These are phyloP conservation scores for Tephrocybe sp. DNA, from an alignment of 768 basidiomycete genomes.

Conservation along the genomic window DNA sequence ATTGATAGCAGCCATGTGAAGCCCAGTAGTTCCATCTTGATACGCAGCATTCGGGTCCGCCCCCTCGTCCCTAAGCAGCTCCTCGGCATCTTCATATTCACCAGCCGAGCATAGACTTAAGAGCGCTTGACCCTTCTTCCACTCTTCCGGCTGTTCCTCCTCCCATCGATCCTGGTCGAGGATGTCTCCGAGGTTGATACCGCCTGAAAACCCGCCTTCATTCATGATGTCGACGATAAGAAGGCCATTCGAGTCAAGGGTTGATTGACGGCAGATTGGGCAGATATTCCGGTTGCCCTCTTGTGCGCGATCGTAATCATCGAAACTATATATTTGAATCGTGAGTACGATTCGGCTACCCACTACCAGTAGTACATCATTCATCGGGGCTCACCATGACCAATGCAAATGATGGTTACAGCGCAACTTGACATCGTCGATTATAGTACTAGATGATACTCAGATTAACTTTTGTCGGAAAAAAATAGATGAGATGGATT, in stretches of 20 bases:
- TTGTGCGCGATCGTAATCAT: conserved; percentile 10
- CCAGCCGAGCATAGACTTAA: conserved; percentile 7
- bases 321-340: conserved; percentile 3
- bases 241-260: conserved; percentile 2
- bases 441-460: conserved; percentile 2
- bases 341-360: not conserved
- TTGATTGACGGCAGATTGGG: conserved; percentile 9
- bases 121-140: conserved; percentile 8
- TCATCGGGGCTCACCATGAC: conserved; percentile 7
- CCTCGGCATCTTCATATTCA: conserved; percentile 8
- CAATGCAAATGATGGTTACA: conserved; percentile 12
- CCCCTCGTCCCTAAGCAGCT: conserved; percentile 6
- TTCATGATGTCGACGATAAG: conserved; percentile 9
- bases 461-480: not conserved
- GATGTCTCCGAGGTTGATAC: conserved; percentile 9
- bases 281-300: conserved; percentile 8
- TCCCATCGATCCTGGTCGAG: conserved; percentile 12
- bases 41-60: conserved; percentile 9
- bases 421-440: conserved; percentile 10
- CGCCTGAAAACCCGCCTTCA: conserved; percentile 11
- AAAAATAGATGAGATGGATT: not conserved
- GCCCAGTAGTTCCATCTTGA: conserved; percentile 14
- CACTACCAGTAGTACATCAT: not conserved
- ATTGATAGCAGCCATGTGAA: conserved; percentile 13
- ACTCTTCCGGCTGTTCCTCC: conserved; percentile 11